phyloP scores from a whole-genome alignment of 2,329 filamentous ascomycete genomes.

The Mollisia scopiformis region DNA sequence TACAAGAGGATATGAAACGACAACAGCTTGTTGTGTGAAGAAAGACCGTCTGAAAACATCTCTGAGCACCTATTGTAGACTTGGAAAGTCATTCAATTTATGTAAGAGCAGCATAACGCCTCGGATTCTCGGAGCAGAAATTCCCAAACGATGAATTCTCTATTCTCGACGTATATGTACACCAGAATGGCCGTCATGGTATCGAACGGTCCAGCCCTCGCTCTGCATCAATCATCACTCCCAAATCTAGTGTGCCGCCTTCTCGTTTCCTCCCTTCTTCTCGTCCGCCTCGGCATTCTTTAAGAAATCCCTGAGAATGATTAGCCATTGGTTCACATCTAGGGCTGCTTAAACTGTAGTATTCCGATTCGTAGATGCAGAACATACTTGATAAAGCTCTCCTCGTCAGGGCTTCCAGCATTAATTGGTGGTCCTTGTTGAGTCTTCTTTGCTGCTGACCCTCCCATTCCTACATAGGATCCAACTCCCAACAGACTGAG shows the following conservation, averaged over 20 bases:
- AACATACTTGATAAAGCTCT: constrained; percentile 40
- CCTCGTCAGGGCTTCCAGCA: constrained; percentile 38
- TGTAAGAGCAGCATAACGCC: not conserved
- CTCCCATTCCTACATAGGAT: constrained; percentile 24
- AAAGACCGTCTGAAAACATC: not conserved
- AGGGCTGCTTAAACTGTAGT: too few relatives aligned
- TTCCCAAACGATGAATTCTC: constrained; percentile 16
- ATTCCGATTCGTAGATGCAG: not conserved
- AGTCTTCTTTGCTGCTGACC: constrained; percentile 30
- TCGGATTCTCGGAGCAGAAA: not conserved
- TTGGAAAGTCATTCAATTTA: not conserved
- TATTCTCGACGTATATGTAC: constrained; percentile 23
- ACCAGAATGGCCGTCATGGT: constrained; percentile 2
- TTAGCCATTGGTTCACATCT: constrained; percentile 14
- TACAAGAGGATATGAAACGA: not conserved
- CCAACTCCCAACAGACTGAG: constrained; percentile 30
- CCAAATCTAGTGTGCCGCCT: constrained; percentile 8
- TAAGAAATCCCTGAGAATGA: constrained; percentile 27
- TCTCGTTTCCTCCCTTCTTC: constrained; percentile 21
- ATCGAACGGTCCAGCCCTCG: constrained; percentile 7
- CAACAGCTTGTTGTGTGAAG: not conserved
- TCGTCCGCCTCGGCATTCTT: constrained; percentile 26
- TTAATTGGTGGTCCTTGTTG: constrained; percentile 39
- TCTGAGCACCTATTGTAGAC: not conserved
- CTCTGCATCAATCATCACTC: constrained; percentile 1